Evolutionary conservation across 208 protist species (phyloP).

Genomic region (Trypanosomatidae sp.): DNA sequence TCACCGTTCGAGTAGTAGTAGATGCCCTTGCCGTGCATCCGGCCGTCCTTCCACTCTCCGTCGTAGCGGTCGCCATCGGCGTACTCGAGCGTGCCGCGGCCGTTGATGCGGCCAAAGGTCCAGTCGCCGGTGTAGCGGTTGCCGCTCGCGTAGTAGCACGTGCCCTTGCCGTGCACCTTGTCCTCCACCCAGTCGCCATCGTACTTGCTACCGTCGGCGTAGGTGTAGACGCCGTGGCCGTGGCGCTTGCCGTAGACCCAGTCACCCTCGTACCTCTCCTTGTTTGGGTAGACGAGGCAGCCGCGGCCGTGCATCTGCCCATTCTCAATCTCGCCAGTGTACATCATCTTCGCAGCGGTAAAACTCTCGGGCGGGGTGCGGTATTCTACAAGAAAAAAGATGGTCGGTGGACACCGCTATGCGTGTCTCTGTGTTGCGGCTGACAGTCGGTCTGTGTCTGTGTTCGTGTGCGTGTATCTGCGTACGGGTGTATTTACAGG

Average conservation of each 20-base stretch:
- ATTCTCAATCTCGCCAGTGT: constrained; percentile 96
- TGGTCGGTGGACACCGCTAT: too few species aligned
- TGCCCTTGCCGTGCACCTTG: constrained; percentile 94
- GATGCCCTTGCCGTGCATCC: constrained; percentile 91
- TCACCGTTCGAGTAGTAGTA: constrained; percentile 92
- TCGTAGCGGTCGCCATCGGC: constrained; percentile 93
- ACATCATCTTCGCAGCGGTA: constrained; percentile 94
- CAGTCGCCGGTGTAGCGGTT: constrained; percentile 91
- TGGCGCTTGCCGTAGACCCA: constrained; percentile 95
- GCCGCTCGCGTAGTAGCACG: constrained; percentile 89
- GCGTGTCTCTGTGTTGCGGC: too few species aligned
- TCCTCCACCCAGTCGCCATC: constrained; percentile 95
- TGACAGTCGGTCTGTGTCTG: too few species aligned
- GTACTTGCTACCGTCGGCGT: constrained; percentile 92
- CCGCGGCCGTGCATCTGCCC: constrained; percentile 96
- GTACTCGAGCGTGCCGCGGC: constrained; percentile 86
- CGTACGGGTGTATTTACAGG: too few species aligned
- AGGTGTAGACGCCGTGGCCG: constrained; percentile 91
- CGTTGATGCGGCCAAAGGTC: constrained; percentile 92
- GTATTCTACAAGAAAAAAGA: too few species aligned
- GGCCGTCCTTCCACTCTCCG: constrained; percentile 93
- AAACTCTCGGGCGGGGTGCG: too few species aligned
- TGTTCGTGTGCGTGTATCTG: too few species aligned
- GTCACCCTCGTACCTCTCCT: constrained; percentile 94
- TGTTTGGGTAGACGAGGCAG: constrained; percentile 94